Evolutionary conservation across 1,139 yeast species (phyloP), one percentile per base, ranked within the genome.

Genomic region (Keqinozyma sinolaborantium): DNA sequence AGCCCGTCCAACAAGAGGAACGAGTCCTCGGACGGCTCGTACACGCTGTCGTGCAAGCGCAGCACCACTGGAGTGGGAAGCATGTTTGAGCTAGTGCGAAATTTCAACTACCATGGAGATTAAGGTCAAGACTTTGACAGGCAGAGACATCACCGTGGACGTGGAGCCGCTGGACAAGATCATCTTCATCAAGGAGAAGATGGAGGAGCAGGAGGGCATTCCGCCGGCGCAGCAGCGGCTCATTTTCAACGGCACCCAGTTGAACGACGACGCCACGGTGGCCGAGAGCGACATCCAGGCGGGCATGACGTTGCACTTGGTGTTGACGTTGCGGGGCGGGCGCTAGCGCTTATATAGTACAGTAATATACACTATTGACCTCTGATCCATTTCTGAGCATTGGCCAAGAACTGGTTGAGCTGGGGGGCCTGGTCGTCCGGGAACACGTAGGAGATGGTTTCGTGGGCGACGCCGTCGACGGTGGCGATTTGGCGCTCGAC

Each of bases 121-220:
- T 43, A 79, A 77, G 51, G 83, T 79, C 38, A 79, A 78, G 60
- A 84, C 94, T 25, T 67, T 84, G 42, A 83, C 94, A 1, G 92
- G 92, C 8, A 82, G 92, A 65, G 87, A 82, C 76, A 86, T 86
- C 52, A 79, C 85, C 39, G 79, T 87, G 36, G 90, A 83, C 45
- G 77, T 87, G 30, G 92, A 84, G 47, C 80, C 87, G 30, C 57
- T 74, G 7, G 95, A 87, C 51, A 78, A 73, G 52, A 82, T 90
- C 39, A 77, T 81, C 44, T 77, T 86, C 32, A 80, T 92, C 62
- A 92, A 92, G 61, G 97, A 92, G 57, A 77, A 85, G 58, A 79
- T 92, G 68, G 97, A 92, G 58, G 97, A 92, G 53, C 86, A 88
- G 53, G 98, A 92, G 57, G 98, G 98, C 3, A 92, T 92, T 37